Conservation (phyloP, 1,284 basidiomycete species). For the Vanrija pseudolonga region DNA sequence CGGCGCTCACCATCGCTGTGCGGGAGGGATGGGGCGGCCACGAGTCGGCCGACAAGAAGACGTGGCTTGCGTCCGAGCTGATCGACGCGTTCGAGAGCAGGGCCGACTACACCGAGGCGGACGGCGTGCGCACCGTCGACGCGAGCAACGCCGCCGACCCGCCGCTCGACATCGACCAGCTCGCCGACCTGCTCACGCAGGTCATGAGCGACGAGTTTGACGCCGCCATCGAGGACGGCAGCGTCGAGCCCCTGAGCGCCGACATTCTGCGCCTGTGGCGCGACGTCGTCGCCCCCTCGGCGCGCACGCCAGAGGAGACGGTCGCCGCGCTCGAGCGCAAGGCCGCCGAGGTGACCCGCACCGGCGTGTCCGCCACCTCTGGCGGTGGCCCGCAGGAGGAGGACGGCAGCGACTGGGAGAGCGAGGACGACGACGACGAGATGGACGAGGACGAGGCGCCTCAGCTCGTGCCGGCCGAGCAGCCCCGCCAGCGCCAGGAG, state of each 20-base stretch:
- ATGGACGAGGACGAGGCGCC: slow-evolving; percentile 55
- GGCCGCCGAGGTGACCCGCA: slow-evolving; percentile 52
- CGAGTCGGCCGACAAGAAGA: slow-evolving; percentile 65
- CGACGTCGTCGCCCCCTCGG: slow-evolving; percentile 46
- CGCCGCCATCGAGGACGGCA: slow-evolving; percentile 72
- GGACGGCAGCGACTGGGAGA: slow-evolving; percentile 53
- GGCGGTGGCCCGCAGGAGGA: slow-evolving; percentile 44
- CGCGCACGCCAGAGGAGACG: slow-evolving; percentile 53
- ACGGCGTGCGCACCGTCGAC: slow-evolving; percentile 15
- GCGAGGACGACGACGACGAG: slow-evolving; percentile 51
- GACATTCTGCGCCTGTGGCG: slow-evolving; percentile 70
- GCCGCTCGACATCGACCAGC: slow-evolving; percentile 65
- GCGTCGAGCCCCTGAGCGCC: slow-evolving; percentile 63
- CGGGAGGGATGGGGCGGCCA: slow-evolving; percentile 77
- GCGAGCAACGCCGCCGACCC: slow-evolving; percentile 40
- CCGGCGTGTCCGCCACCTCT: slow-evolving; percentile 24
- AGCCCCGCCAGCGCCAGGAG: slow-evolving; percentile 52
- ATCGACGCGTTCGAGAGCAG: slow-evolving; percentile 75
- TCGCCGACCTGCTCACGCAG: slow-evolving; percentile 67
- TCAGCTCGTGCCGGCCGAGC: slow-evolving; percentile 50
- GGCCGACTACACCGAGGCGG: slow-evolving; percentile 17
- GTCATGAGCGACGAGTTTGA: slow-evolving; percentile 83
- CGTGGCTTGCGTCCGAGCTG: slow-evolving; percentile 73
- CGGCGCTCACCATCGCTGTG: slow-evolving; percentile 75
- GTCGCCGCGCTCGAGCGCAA: slow-evolving; percentile 62